Base-by-base conservation (phyloP, 441 rosid genomes). In the Breynia disticha region DNA sequence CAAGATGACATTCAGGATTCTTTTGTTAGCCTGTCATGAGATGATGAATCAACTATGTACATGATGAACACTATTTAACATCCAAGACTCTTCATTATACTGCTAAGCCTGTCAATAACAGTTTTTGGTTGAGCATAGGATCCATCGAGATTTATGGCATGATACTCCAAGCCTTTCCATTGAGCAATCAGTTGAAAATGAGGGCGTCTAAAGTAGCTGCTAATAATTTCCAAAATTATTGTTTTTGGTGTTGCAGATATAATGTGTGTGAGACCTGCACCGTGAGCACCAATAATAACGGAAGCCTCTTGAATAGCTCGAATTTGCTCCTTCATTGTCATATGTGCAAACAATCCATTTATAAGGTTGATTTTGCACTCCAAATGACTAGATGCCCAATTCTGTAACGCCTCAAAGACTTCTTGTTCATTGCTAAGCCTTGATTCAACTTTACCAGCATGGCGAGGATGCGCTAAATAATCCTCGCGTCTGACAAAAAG, bases 141-240 rank as follows among this genome's bases (percentile, higher is more conserved):
- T 48, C 78, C 87, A 1, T 60, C 69, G 20, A 87, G 89, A 66
- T 85, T 65, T 54, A 91, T 83, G 21, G 90, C 89, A n/a, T 80
- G 95, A 67, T 87, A 91, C 50, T 83, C 84, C 71, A 91, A 75
- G 19, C 98, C 98, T 79, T 83, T 91, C 98, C 98, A 91, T 56
- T 62, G 72, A 16, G 96, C 79, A 60, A 91, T 87, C 62, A 79
- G 70, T 56, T 70, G 70, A 69, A 87, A 91, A 65, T 91, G 98
- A 0, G 98, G 98, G 15, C 98, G 76, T 47, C 77, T 70, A 53
- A 67, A 91, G 32, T 62, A 63, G 16, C 68, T 72, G 69, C 89
- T 84, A 6, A 85, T 63, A 14, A 91, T 76, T 76, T 91, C 98
- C 17, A 91, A 73, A 63, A 91, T 76, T 47, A 90, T 84, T 14